These are phyloP conservation scores for Lithospermum erythrorhizon DNA, from an alignment of 257 asterid genomes.

Conservation along the genomic window DNA sequence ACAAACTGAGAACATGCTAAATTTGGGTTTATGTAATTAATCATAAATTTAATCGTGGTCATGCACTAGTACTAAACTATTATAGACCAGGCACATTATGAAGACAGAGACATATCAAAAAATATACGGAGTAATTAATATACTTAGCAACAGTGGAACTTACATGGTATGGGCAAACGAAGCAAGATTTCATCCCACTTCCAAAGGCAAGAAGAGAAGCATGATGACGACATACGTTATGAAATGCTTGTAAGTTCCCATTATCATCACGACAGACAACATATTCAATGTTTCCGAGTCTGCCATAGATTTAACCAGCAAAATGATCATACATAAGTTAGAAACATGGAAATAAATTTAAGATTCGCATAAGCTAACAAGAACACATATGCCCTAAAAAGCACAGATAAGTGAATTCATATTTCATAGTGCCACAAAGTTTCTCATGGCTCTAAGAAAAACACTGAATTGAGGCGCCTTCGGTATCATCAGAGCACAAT, in stretches of 20 bases:
- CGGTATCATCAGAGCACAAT: not conserved
- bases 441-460: not conserved
- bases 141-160: slow-evolving; percentile 24
- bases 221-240: slow-evolving; percentile 89
- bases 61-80: not conserved
- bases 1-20: not conserved
- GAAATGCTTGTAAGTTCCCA: slow-evolving; percentile 58
- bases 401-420: not conserved
- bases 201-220: slow-evolving; percentile 74
- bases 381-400: no score
- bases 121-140: not conserved
- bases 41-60: not conserved
- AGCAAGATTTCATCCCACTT: slow-evolving; percentile 57
- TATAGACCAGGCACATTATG: not conserved
- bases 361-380: not conserved
- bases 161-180: slow-evolving; percentile 92
- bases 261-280: slow-evolving; percentile 65
- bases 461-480: not conserved
- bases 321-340: not conserved
- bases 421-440: not conserved
- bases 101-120: not conserved
- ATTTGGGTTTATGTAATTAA: not conserved
- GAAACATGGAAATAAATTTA: not conserved
- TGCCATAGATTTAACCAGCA: slow-evolving; percentile 21
- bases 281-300: slow-evolving; percentile 72